These are phyloP conservation scores for Lentinula sp. DNA, from an alignment of 768 basidiomycete species.

Conservation along the genomic window DNA sequence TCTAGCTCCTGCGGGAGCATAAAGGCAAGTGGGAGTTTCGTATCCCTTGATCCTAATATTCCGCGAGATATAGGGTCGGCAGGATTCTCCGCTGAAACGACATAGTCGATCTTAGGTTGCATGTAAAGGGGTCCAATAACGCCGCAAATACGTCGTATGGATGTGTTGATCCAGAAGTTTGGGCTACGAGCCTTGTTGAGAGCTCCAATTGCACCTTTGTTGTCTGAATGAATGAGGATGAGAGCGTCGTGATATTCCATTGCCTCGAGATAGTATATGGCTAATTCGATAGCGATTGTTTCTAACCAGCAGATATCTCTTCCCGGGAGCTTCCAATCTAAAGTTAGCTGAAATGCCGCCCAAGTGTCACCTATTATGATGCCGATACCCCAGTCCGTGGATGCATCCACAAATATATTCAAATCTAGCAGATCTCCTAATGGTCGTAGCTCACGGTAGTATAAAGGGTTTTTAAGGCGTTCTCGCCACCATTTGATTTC, in stretches of 20 bases:
- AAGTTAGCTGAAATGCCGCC: conserved; percentile 19
- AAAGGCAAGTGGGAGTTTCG: neutral
- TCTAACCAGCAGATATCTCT: conserved; percentile 20
- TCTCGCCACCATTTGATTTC: conserved; percentile 28
- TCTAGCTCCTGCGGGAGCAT: conserved; percentile 2
- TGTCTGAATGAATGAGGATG: conserved; percentile 25
- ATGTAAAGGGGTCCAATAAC: neutral
- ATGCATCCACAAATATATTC: conserved; percentile 28
- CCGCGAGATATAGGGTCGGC: conserved; percentile 18
- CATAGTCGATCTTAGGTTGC: conserved; percentile 7
- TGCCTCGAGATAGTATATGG: neutral
- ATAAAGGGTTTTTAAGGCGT: neutral
- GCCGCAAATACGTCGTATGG: conserved; percentile 5
- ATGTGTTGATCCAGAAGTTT: conserved; percentile 12
- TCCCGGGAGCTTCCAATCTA: conserved; percentile 10
- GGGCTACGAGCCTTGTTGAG: conserved; percentile 12
- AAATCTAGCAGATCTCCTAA: conserved; percentile 6
- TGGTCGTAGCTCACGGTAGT: conserved; percentile 11
- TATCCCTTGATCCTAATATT: neutral
- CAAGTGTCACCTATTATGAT: conserved; percentile 20
- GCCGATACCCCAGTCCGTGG: conserved; percentile 34
- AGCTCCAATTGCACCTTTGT: conserved; percentile 27
- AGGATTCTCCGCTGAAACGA: conserved; percentile 11
- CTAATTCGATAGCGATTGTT: conserved; percentile 14
- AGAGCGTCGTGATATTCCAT: conserved; percentile 12